Conservation (phyloP, 371 early-diverging fungal species). For the Fennellomyces sp. region DNA sequence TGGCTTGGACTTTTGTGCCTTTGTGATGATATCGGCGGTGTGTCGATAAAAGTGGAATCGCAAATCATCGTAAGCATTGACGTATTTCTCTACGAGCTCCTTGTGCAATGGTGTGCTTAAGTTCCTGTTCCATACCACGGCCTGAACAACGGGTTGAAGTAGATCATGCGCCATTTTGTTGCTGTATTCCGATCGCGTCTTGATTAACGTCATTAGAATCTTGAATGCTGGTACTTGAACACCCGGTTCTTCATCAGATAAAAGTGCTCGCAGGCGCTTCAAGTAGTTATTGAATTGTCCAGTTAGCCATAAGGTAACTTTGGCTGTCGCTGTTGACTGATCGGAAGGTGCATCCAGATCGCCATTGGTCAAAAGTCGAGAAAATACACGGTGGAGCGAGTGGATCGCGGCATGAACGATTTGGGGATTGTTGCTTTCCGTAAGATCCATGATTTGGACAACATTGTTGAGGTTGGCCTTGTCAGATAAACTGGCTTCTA, state of each 20-base stretch:
- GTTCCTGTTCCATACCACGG: constrained; percentile 55
- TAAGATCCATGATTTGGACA: constrained; percentile 52
- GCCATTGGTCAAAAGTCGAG: constrained; percentile 65
- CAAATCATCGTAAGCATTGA: constrained; percentile 82
- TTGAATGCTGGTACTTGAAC: constrained; percentile 78
- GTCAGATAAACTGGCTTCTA: constrained; percentile 58
- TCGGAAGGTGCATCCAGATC: constrained; percentile 56
- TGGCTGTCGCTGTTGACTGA: constrained; percentile 38
- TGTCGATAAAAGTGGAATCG: constrained; percentile 80
- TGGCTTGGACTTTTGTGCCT: constrained; percentile 29
- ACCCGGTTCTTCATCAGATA: constrained; percentile 69
- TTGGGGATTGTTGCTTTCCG: constrained; percentile 39
- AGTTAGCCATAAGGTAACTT: constrained; percentile 76
- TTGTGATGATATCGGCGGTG: constrained; percentile 32
- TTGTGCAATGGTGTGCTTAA: constrained; percentile 63
- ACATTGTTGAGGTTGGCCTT: constrained; percentile 65
- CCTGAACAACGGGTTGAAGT: constrained; percentile 57
- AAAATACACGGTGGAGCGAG: constrained; percentile 73
- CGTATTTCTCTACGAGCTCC: constrained; percentile 68
- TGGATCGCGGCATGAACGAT: constrained; percentile 65
- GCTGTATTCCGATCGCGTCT: constrained; percentile 57
- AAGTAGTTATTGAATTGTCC: constrained; percentile 69
- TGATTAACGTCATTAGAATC: constrained; percentile 64
- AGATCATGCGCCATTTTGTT: constrained; percentile 57
- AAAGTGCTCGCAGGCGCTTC: constrained; percentile 46